Percentiles rank a stretch among this genome's conserved stretches.
phyloP scores from a whole-genome alignment of 2,329 filamentous ascomycete species.

The Escovopsis sp. region DNA sequence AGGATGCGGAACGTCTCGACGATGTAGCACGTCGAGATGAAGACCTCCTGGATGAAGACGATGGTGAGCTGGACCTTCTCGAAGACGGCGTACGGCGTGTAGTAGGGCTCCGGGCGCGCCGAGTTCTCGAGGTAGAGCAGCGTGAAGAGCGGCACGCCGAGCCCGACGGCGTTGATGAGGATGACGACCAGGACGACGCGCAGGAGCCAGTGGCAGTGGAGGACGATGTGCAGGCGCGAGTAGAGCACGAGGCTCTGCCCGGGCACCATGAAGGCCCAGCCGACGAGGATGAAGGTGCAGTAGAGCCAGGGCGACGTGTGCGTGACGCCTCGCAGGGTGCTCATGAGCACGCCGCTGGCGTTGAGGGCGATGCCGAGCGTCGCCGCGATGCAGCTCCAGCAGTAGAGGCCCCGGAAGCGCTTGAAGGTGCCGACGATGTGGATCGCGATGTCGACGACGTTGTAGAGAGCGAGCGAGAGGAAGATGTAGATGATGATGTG shows the following conservation, averaged over 20 bases:
- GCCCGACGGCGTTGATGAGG: constrained; percentile 32
- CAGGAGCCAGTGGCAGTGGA: constrained; percentile 31
- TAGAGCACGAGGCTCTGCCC: constrained; percentile 46
- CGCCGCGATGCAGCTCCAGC: constrained; percentile 22
- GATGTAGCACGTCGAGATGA: constrained; percentile 37
- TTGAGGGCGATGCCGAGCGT: constrained; percentile 20
- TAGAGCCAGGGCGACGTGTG: constrained; percentile 2
- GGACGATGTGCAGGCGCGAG: constrained; percentile 44
- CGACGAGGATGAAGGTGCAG: constrained; percentile 5
- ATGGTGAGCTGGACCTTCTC: constrained; percentile 38
- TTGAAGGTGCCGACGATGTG: constrained; percentile 33
- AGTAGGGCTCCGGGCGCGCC: constrained; percentile 3
- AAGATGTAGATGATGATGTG: constrained; percentile 6
- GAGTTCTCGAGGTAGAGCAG: constrained; percentile 36
- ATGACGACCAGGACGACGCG: constrained; percentile 40
- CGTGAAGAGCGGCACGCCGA: constrained; percentile 38
- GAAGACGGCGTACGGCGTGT: constrained; percentile 22
- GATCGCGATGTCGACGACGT: constrained; percentile 14
- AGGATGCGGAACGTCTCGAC: constrained; percentile 32
- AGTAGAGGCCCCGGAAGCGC: constrained; percentile 16
- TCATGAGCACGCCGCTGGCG: constrained; percentile 29
- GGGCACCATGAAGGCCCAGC: constrained; percentile 33
- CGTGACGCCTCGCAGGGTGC: constrained; percentile 11
- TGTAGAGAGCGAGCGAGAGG: constrained; percentile 6
- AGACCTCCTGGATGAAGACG: constrained; percentile 36